Evolutionary conservation across 2,329 filamentous ascomycete genomes (phyloP).

Genomic region (Mycosphaerella sp.): DNA sequence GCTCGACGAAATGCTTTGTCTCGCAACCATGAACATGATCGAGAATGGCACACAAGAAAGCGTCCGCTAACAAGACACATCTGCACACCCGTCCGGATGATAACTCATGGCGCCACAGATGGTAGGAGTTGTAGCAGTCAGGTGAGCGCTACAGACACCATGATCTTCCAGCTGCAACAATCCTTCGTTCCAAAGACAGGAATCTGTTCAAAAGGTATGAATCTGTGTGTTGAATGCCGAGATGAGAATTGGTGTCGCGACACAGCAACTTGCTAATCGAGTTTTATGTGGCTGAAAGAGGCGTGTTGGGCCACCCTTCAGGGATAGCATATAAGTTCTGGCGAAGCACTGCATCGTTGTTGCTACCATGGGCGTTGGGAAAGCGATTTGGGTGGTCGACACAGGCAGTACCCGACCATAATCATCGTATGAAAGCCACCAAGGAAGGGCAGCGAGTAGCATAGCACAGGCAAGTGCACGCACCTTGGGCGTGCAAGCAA

Average conservation of each 20-base stretch:
- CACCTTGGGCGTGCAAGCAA: neutral
- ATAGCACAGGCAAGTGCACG: neutral
- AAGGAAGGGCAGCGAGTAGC: neutral
- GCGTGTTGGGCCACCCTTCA: neutral
- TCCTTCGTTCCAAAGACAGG: no score
- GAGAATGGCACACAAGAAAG: neutral
- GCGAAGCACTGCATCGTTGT: neutral
- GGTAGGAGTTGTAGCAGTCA: neutral
- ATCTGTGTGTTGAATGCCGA: neutral
- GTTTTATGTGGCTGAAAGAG: neutral
- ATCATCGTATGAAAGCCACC: neutral
- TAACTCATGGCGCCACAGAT: neutral
- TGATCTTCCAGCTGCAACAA: neutral
- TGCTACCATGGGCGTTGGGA: neutral
- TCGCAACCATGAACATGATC: constrained; percentile 1
- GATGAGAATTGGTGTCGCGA: neutral
- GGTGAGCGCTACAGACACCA: neutral
- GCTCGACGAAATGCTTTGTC: constrained; percentile 9
- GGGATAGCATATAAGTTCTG: neutral
- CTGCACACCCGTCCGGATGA: neutral
- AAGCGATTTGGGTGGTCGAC: neutral
- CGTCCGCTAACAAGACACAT: neutral
- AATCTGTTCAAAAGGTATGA: no score
- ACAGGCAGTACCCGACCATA: neutral
- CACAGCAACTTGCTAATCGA: neutral